Percentiles rank a stretch among this genome's conserved stretches.
phyloP scores from a whole-genome alignment of 768 basidiomycete species.

The Pisolithus marmoratus region DNA sequence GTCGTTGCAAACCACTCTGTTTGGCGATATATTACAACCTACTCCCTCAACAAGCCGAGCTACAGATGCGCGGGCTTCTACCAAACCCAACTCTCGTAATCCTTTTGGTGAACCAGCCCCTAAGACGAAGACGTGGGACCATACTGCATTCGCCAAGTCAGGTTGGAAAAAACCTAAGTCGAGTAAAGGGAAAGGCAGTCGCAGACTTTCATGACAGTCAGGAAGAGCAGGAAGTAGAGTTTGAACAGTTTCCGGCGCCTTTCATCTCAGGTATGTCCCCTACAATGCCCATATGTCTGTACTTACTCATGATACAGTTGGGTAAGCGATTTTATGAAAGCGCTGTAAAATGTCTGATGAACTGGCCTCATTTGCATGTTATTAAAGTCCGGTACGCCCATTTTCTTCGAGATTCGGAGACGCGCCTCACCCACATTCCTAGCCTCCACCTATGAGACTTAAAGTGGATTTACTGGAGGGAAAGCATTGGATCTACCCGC shows the following conservation, averaged over 20 bases:
- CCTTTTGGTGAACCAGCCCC: conserved; percentile 50
- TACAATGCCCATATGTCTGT: not conserved
- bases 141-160: conserved; percentile 79
- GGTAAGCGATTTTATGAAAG: conserved; percentile 37
- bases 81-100: conserved; percentile 36
- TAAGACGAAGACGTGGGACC: conserved; percentile 87
- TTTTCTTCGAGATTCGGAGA: not conserved
- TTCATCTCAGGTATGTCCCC: conserved; percentile 54
- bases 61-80: conserved; percentile 24
- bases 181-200: conserved; percentile 45
- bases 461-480: conserved; percentile 70
- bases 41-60: conserved; percentile 27
- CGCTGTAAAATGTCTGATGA: conserved; percentile 4
- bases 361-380: not conserved
- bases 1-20: conserved; percentile 60
- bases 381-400: conserved; percentile 27
- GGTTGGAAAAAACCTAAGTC: conserved; percentile 53
- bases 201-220: conserved; percentile 42
- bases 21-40: conserved; percentile 49
- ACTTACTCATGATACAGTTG: conserved; percentile 33
- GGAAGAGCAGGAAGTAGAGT: conserved; percentile 59
- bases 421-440: conserved; percentile 1
- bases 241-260: conserved; percentile 84
- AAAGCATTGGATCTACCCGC: conserved; percentile 87
- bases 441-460: conserved; percentile 78